Evolutionary conservation across 2,329 filamentous ascomycete species (phyloP).

Genomic region (Fusarium chlamydosporum): DNA sequence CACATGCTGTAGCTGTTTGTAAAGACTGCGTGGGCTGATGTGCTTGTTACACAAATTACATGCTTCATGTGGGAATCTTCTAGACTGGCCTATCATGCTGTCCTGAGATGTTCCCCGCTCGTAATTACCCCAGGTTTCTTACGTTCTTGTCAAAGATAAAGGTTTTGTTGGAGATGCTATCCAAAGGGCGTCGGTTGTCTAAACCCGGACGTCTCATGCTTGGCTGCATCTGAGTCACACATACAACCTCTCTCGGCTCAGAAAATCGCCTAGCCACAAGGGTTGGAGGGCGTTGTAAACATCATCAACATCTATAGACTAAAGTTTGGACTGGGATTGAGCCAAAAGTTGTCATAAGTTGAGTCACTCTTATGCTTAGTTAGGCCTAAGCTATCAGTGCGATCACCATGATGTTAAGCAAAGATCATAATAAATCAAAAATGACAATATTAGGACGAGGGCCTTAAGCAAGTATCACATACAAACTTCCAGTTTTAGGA

Average conservation of each 20-base stretch:
- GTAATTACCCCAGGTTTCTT: constrained; percentile 8
- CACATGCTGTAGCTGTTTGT: neutral
- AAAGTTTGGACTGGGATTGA: neutral
- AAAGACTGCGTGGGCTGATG: neutral
- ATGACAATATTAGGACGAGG: neutral
- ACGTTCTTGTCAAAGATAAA: constrained; percentile 1
- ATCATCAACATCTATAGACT: neutral
- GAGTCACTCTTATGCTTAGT: neutral
- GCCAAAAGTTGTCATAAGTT: neutral
- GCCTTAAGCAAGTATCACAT: neutral
- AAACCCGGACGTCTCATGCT: constrained; percentile 35
- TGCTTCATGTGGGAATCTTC: constrained; percentile 6
- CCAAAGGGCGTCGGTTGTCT: constrained; percentile 16
- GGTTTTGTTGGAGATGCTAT: neutral
- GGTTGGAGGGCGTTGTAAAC: neutral
- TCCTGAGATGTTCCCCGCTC: neutral
- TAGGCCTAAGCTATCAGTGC: neutral
- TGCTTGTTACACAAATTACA: constrained; percentile 13
- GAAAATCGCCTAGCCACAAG: neutral
- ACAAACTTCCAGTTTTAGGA: neutral
- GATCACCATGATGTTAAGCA: neutral
- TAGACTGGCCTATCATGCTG: constrained; percentile 23
- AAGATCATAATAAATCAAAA: neutral
- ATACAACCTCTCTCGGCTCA: constrained; percentile 7
- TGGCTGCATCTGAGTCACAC: constrained; percentile 26